Conservation (phyloP, 2,329 filamentous ascomycete species). For the Colletotrichum echinochloae region DNA sequence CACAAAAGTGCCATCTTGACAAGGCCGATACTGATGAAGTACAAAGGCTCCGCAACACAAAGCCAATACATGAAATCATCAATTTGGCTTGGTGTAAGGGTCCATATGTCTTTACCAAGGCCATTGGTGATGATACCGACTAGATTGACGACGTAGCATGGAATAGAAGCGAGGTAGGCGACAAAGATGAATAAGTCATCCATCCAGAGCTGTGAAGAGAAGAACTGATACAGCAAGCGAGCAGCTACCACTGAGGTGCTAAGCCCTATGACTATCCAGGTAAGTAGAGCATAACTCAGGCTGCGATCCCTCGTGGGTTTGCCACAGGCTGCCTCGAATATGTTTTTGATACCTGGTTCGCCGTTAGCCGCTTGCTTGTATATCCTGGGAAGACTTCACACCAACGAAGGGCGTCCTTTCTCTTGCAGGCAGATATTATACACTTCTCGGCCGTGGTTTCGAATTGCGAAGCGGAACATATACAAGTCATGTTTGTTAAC, state of each 20-base stretch:
- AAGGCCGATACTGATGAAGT: slow-evolving; percentile 53
- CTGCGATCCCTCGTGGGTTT: slow-evolving; percentile 28
- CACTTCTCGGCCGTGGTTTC: slow-evolving; percentile 24
- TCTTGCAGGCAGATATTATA: slow-evolving; percentile 21
- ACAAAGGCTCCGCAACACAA: slow-evolving; percentile 52
- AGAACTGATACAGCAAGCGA: slow-evolving; percentile 49
- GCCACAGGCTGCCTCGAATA: slow-evolving; percentile 31
- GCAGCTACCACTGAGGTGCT: slow-evolving; percentile 48
- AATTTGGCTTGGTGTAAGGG: slow-evolving; percentile 43
- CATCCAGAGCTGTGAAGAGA: slow-evolving; percentile 45
- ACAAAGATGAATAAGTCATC: slow-evolving; percentile 48
- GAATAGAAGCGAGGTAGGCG: slow-evolving; percentile 42
- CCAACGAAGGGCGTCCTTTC: slow-evolving; percentile 35
- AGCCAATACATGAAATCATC: slow-evolving; percentile 47
- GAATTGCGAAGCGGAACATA: slow-evolving; percentile 31
- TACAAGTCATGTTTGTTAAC: slow-evolving; percentile 23
- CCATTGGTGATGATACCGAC: slow-evolving; percentile 45
- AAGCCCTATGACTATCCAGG: slow-evolving; percentile 24
- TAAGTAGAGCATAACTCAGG: slow-evolving; percentile 19
- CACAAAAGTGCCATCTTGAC: slow-evolving; percentile 56
- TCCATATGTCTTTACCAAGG: slow-evolving; percentile 52
- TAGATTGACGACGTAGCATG: slow-evolving; percentile 44
- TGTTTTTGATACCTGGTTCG: slow-evolving; percentile 13
- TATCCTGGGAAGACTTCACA: neutral
- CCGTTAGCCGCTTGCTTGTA: neutral